phyloP scores from a whole-genome alignment of 2,329 filamentous ascomycete species.

The Beauveria pseudobassiana region DNA sequence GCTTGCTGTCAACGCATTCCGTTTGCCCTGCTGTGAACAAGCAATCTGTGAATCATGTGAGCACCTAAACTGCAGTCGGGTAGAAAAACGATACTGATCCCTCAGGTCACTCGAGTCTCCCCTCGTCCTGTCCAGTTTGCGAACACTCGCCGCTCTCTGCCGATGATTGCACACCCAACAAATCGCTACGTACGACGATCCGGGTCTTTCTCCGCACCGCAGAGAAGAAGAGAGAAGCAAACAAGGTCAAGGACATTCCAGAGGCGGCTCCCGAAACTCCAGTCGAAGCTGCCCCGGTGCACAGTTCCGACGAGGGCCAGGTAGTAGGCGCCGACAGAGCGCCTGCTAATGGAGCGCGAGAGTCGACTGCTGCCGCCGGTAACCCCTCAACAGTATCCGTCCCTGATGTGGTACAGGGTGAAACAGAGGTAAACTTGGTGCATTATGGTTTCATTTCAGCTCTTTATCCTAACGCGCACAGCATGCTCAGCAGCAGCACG shows the following conservation, averaged over 20 bases:
- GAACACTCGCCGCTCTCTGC: slow-evolving; percentile 82
- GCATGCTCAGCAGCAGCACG: slow-evolving; percentile 10
- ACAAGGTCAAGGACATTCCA: slow-evolving; percentile 42
- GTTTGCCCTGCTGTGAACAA: slow-evolving; percentile 90
- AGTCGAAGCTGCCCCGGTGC: slow-evolving; percentile 26
- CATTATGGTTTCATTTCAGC: not conserved
- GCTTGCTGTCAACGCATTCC: slow-evolving; percentile 82
- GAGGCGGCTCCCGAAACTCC: slow-evolving; percentile 33
- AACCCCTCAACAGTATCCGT: slow-evolving; percentile 2
- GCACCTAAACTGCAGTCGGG: slow-evolving; percentile 19
- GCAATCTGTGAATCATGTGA: slow-evolving; percentile 86
- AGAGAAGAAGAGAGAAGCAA: slow-evolving; percentile 77
- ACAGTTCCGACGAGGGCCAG: not conserved
- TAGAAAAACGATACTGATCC: slow-evolving; percentile 12
- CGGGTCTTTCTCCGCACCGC: slow-evolving; percentile 85
- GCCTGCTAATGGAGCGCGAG: not conserved
- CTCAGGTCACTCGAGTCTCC: slow-evolving; percentile 66
- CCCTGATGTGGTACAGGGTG: slow-evolving; percentile 11
- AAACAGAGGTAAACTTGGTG: slow-evolving; percentile 3
- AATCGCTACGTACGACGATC: slow-evolving; percentile 84
- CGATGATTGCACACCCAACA: slow-evolving; percentile 82
- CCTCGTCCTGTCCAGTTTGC: slow-evolving; percentile 82
- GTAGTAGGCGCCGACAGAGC: not conserved
- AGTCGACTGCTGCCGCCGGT: not conserved
- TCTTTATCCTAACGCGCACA: not conserved